phyloP scores from a whole-genome alignment of 768 basidiomycete genomes.

The Melanogaster broomeanus region DNA sequence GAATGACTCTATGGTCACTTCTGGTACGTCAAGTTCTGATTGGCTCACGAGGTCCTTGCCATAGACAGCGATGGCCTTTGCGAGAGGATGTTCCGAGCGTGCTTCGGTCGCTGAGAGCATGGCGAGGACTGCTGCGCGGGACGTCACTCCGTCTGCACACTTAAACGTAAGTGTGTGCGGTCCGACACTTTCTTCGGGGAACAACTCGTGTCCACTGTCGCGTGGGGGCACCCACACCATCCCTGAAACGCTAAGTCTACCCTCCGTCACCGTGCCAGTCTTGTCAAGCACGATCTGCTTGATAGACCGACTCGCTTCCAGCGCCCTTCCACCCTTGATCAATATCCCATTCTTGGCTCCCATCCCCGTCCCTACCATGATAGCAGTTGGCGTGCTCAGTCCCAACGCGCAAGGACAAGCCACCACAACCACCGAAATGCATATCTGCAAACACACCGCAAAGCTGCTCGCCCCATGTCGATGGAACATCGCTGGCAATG shows the following conservation, averaged over 20 bases:
- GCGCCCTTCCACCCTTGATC: slow-evolving; percentile 94
- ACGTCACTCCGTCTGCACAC: slow-evolving; percentile 65
- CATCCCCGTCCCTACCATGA: slow-evolving; percentile 99
- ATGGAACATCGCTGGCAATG: slow-evolving; percentile 84
- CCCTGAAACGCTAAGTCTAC: slow-evolving; percentile 83
- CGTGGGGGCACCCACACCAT: slow-evolving; percentile 68
- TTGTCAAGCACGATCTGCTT: slow-evolving; percentile 90
- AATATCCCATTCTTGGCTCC: slow-evolving; percentile 97
- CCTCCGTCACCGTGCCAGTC: slow-evolving; percentile 95
- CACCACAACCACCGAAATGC: slow-evolving; percentile 97
- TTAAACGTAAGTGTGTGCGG: slow-evolving; percentile 13
- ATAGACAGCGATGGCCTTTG: slow-evolving; percentile 86
- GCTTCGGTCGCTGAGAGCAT: slow-evolving; percentile 88
- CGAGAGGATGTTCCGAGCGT: slow-evolving; percentile 94
- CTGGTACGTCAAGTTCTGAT: slow-evolving; percentile 42
- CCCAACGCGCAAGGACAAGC: slow-evolving; percentile 98
- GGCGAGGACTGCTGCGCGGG: slow-evolving; percentile 63
- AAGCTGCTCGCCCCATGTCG: slow-evolving; percentile 81
- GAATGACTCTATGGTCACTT: slow-evolving; percentile 67
- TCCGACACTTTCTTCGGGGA: slow-evolving; percentile 11
- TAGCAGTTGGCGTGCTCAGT: slow-evolving; percentile 94
- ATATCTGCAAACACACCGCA: slow-evolving; percentile 92
- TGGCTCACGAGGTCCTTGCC: slow-evolving; percentile 63
- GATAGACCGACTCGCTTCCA: slow-evolving; percentile 87
- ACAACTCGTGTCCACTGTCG: slow-evolving; percentile 26